Evolutionary conservation across 2,329 filamentous ascomycete genomes (phyloP).

Genomic region (Alternaria arborescens): DNA sequence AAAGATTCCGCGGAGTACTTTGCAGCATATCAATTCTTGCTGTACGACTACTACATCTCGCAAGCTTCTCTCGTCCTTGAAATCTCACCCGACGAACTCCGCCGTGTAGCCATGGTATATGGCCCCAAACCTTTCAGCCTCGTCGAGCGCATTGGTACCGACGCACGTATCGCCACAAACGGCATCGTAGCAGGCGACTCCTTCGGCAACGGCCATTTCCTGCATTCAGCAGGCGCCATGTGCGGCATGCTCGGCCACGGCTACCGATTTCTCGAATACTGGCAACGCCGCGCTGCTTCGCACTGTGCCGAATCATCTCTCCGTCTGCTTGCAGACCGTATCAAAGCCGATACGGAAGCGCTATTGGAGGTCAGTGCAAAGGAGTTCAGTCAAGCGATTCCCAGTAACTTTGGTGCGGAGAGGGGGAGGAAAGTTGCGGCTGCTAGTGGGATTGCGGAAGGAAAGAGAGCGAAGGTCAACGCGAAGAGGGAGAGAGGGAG

Average conservation of each 20-base stretch:
- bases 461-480: conserved; percentile 15
- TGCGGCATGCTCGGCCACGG: conserved; percentile 28
- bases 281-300: conserved; percentile 19
- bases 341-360: conserved; percentile 25
- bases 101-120: conserved; percentile 24
- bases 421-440: conserved; percentile 20
- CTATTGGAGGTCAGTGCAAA: conserved; percentile 27
- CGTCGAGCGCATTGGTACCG: conserved; percentile 22
- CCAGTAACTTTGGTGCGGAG: conserved; percentile 27
- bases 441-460: conserved; percentile 24
- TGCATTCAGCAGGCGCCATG: conserved; percentile 27
- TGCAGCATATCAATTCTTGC: conserved; percentile 24
- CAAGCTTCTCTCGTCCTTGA: conserved; percentile 26
- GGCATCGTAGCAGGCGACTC: conserved; percentile 26
- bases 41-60: conserved; percentile 28
- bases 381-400: conserved; percentile 29
- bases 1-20: conserved; percentile 26
- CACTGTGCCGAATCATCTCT: conserved; percentile 22
- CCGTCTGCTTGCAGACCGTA: conserved; percentile 23
- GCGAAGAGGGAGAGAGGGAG: conserved; percentile 14
- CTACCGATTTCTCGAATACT: conserved; percentile 26
- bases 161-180: conserved; percentile 25
- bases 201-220: conserved; percentile 28
- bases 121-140: conserved; percentile 29
- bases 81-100: conserved; percentile 22